Evolutionary conservation across 345 rosid species (phyloP), one percentile per base, ranked within the genome.

Genomic region (Corymbia maculata): DNA sequence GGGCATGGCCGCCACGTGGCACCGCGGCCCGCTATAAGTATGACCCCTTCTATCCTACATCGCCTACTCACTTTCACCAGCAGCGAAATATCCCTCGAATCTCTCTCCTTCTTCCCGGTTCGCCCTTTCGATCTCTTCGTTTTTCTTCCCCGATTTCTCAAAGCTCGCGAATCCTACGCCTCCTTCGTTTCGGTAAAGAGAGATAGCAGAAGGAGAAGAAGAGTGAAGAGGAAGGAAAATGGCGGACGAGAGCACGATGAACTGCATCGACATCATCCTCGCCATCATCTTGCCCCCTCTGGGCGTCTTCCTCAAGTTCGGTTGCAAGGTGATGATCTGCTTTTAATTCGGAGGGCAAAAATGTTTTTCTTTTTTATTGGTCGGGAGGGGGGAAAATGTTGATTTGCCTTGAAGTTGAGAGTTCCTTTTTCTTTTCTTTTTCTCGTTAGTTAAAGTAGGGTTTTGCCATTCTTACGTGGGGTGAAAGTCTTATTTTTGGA

Each of bases 271-370:
- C 86, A 96, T 97, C 88, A 85, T 97, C 52, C 85, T 97, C 44
- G 98, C 99, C 10, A 92, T 97, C 92, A 85, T 96, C 92, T 91
- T 97, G 95, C 99, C 99, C 79, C 99, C 99, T 88, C 98, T 97
- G 1, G 99, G 99, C 9, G 99, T 97, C 90, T 97, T 97, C 91
- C 94, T 96, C 95, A 97, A 92, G 92, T 97, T 22, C 79, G 98
- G 97, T 13, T 97, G 99, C 93, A 13, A 89, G 92, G 98, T 96
- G 9, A 12, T 30, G 32, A 21, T 52, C 22, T 24, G 28, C 64
- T 24, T 24, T 22, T 22, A 8, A 57, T 57, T 57, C 2, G 9
- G 64, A 57, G 28, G 64, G 24, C 11, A 21, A 57, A 55, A 8
- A 24, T 36, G 42, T 22, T 22, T 55, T 22, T 0, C 28, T 55